Conservation (phyloP, 768 basidiomycete species). For the Mycena rosella region DNA sequence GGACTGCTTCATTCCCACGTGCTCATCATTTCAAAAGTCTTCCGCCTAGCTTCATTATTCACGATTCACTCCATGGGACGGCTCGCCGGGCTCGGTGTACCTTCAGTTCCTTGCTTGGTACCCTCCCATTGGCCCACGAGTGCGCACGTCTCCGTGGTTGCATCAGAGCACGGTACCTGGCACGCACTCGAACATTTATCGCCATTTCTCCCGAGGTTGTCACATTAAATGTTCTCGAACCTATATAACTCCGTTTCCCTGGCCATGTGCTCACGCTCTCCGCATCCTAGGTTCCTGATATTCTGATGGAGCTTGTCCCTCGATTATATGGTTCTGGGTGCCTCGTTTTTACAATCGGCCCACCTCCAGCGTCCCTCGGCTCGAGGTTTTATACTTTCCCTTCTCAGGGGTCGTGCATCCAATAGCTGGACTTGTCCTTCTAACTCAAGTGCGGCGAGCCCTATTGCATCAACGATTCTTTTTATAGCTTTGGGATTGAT, state of each 20-base stretch:
- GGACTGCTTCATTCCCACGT: neutral
- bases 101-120: too few species aligned
- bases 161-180: neutral
- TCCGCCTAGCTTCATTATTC: too few species aligned
- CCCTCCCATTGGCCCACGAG: too few species aligned
- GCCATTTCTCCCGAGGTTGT: slow-evolving; percentile 4
- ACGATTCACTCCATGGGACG: too few species aligned
- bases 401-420: neutral
- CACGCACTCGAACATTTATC: neutral
- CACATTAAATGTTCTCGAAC: neutral
- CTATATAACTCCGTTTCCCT: slow-evolving; percentile 9
- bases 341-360: neutral
- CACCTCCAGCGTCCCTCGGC: neutral
- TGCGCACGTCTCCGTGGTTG: neutral
- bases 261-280: neutral
- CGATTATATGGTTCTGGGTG: neutral
- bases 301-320: slow-evolving; percentile 13
- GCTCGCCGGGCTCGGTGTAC: too few species aligned
- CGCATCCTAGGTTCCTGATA: slow-evolving; percentile 4
- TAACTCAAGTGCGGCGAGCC: neutral
- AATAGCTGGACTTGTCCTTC: too few species aligned
- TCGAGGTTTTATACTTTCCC: too few species aligned
- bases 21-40: neutral
- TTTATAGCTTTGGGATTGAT: neutral
- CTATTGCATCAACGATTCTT: neutral